Conservation (phyloP, 345 rosid species). For the Sisymbrium altissimum region DNA sequence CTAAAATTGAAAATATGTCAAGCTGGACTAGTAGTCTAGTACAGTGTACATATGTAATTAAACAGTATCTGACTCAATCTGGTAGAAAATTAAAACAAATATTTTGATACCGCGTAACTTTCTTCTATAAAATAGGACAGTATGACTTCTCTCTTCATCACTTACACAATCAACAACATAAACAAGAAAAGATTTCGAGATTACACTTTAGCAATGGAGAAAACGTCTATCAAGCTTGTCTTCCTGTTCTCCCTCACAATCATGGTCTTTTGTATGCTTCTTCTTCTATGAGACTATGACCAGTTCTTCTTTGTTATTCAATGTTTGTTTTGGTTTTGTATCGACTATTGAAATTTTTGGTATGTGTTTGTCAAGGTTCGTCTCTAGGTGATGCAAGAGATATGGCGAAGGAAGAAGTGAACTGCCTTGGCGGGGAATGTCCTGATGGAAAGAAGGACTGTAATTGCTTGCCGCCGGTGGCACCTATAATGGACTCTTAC, state of each 20-base stretch:
- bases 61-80: neutral
- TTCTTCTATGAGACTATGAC: neutral
- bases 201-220: constrained; percentile 23
- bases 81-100: neutral
- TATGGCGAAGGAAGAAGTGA: constrained; percentile 17
- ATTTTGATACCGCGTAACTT: neutral
- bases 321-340: neutral
- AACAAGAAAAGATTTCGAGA: neutral
- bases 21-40: neutral
- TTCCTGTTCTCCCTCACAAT: constrained; percentile 20
- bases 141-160: neutral
- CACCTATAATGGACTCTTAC: neutral
- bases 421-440: too few relatives aligned
- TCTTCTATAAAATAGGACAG: neutral
- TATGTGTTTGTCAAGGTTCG: constrained; percentile 14
- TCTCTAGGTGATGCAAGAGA: constrained; percentile 20
- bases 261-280: constrained; percentile 19
- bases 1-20: neutral
- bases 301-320: neutral
- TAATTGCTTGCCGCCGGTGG: neutral
- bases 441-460: too few relatives aligned
- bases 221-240: constrained; percentile 18
- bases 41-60: neutral
- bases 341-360: neutral
- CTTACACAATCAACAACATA: neutral